Evolutionary conservation across 148 eudicot species (phyloP), one percentile per base, ranked within the genome.

Genomic region (Beta vulgaris): DNA sequence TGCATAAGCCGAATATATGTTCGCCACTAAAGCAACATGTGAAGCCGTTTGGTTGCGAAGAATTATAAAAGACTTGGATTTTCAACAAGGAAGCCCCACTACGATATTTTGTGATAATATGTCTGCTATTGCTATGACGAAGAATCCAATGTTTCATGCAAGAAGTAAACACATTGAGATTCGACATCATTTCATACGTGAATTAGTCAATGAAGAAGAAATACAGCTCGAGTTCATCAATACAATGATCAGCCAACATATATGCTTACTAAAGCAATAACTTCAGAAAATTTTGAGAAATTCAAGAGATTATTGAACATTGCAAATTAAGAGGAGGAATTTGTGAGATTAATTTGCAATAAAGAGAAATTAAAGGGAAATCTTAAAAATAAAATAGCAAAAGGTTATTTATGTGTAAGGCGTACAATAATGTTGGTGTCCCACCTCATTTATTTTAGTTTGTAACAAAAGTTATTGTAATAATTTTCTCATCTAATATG

Each of bases 261-360:
- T 62, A 31, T n/a, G n/a, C 18, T 62, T 62, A 62, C 67, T 29
- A 62, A 62, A 62, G 37, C 39, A 12, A 60, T 28, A 60, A 29
- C 64, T 60, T 0, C 36, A 1, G 64, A 60, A 16, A 60, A 60
- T 6, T 13, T 60, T 13, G 36, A 59, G 64, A 59, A 59, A 32
- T 59, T 59, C 10, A 60, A 60, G 64, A 23, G 3, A 3, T 2
- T 58, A 25, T 58, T 55, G 7, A 23, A 58, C 11, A 58, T 58
- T 58, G 62, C 62, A 58, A 58, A 58, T 58, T n/a, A 58, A 58
- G 62, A 25, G 62, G 32, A 29, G 62, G 31, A n/a, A n/a, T 58
- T 26, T 58, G 31, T n/a, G 14, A 58, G 62, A 2, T 7, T 58
- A 58, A 58, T 58, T n/a, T 26, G 62, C 62, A 55, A 40, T 40